Evolutionary conservation across 768 basidiomycete species (phyloP).

Genomic region (Rhodosporidiobolus odoratus): DNA sequence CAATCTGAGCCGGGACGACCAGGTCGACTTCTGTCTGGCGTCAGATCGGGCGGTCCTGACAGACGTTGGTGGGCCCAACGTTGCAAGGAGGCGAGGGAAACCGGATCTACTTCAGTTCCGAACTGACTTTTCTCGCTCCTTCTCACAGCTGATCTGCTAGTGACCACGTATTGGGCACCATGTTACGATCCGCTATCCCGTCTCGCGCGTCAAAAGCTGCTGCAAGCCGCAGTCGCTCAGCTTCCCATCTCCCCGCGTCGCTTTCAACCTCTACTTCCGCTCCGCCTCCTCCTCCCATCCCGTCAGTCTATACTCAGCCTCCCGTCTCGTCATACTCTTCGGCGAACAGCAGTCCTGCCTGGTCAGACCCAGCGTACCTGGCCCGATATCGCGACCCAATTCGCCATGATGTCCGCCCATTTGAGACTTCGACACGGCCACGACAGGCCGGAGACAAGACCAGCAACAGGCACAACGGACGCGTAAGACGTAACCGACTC

Average conservation of each 20-base stretch:
- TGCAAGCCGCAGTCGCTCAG: constrained; percentile 8
- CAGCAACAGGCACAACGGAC: not conserved
- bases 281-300: constrained; percentile 4
- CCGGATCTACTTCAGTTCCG: too few species aligned
- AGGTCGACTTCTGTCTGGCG: too few species aligned
- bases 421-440: not conserved
- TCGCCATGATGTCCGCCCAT: constrained; percentile 7
- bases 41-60: too few species aligned
- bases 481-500: constrained; percentile 22
- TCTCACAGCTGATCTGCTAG: too few species aligned
- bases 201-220: too few species aligned
- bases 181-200: too few species aligned
- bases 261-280: not conserved
- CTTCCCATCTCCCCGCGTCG: constrained; percentile 13
- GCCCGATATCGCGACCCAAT: constrained; percentile 22
- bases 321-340: not conserved
- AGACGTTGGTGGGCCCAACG: too few species aligned
- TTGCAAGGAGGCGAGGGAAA: too few species aligned
- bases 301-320: constrained; percentile 5
- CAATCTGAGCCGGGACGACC: too few species aligned
- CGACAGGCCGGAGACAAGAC: not conserved
- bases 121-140: too few species aligned
- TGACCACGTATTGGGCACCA: too few species aligned
- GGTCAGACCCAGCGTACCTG: constrained; percentile 33
- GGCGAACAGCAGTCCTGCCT: constrained; percentile 26